These are phyloP conservation scores for Dothistroma pini DNA, from an alignment of 2,329 filamentous ascomycete species.

Conservation along the genomic window DNA sequence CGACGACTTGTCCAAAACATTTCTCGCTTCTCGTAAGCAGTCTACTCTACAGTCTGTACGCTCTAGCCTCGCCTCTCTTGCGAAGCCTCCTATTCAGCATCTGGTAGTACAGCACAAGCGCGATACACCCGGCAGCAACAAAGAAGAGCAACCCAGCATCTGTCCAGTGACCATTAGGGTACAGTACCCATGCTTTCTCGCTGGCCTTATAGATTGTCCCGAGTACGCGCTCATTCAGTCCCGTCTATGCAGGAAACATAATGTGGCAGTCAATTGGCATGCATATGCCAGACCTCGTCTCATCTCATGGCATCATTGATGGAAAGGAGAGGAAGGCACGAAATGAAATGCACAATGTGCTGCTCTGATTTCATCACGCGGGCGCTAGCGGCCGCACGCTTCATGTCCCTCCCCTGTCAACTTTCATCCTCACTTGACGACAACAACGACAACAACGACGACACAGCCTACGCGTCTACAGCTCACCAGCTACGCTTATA, in stretches of 20 bases:
- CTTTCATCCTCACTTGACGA: neutral
- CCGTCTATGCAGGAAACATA: too few species aligned
- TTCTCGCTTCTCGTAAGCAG: neutral
- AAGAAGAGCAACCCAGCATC: slow-evolving; percentile 60
- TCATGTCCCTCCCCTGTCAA: neutral
- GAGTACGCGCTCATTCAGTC: too few species aligned
- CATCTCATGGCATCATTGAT: too few species aligned
- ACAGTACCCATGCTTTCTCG: slow-evolving; percentile 60
- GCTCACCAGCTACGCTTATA: neutral
- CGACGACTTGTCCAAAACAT: neutral
- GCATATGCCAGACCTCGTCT: slow-evolving; percentile 61
- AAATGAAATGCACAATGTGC: neutral
- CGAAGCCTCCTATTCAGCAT: slow-evolving; percentile 39
- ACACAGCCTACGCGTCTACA: neutral
- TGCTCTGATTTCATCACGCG: neutral
- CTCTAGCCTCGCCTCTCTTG: slow-evolving; percentile 13
- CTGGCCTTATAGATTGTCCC: slow-evolving; percentile 68
- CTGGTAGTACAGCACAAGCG: slow-evolving; percentile 56
- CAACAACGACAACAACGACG: too few species aligned
- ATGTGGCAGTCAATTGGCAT: too few species aligned
- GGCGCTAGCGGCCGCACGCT: neutral
- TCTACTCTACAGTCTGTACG: slow-evolving; percentile 13
- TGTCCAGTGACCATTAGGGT: slow-evolving; percentile 67
- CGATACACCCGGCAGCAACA: slow-evolving; percentile 53
- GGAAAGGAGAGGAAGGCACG: neutral